These are phyloP conservation scores for Metschnikowia sp. DNA, from an alignment of 805 yeast genomes.

Conservation along the genomic window DNA sequence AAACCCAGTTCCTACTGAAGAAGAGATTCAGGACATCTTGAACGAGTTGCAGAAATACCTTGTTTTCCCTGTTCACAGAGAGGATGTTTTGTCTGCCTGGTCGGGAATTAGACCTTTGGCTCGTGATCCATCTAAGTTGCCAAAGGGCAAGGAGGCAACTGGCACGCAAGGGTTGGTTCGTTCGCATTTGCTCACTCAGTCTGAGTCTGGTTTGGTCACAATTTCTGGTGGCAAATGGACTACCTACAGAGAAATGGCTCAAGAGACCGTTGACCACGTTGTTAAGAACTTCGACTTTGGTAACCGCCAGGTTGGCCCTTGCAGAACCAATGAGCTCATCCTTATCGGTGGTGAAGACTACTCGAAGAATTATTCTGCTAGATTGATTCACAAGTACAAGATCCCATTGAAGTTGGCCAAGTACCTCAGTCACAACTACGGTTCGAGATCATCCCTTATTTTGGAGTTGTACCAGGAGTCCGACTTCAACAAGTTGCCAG, in stretches of 20 bases:
- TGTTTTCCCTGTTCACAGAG: slow-evolving; percentile 82
- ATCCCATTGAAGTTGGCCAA: slow-evolving; percentile 72
- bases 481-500: slow-evolving; percentile 58
- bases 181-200: slow-evolving; percentile 73
- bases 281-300: slow-evolving; percentile 45
- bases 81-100: slow-evolving; percentile 94
- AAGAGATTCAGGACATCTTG: slow-evolving; percentile 83
- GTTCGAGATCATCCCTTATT: slow-evolving; percentile 81
- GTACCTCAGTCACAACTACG: slow-evolving; percentile 84
- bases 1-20: slow-evolving; percentile 81
- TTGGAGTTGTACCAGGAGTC: slow-evolving; percentile 53
- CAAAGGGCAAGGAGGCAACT: slow-evolving; percentile 41
- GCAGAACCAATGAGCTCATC: slow-evolving; percentile 52
- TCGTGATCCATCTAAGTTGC: slow-evolving; percentile 63
- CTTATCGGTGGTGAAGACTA: slow-evolving; percentile 82
- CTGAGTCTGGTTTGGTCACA: slow-evolving; percentile 76
- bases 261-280: slow-evolving; percentile 81
- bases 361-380: slow-evolving; percentile 67
- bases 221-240: slow-evolving; percentile 99
- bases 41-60: slow-evolving; percentile 86
- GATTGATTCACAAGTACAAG: slow-evolving; percentile 74
- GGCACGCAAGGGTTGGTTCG: slow-evolving; percentile 88
- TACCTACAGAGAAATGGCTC: slow-evolving; percentile 96
- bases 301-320: slow-evolving; percentile 36
- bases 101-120: slow-evolving; percentile 95